Evolutionary conservation across 129 eudicot species (phyloP).

Genomic region (Chrysanthemum lavandulifolium): DNA sequence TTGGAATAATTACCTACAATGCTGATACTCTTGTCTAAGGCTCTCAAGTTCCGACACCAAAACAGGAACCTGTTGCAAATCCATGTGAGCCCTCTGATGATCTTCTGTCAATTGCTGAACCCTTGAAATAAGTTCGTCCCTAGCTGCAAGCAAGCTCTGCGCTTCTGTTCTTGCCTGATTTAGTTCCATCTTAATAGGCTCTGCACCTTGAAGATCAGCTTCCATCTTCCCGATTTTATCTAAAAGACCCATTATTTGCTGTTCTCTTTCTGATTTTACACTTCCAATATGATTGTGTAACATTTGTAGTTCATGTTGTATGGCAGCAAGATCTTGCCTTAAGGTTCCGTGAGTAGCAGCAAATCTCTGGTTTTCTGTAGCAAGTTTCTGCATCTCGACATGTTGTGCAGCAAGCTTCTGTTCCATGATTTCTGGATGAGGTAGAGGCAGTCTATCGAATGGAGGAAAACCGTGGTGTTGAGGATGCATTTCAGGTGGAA

Average conservation of each 20-base stretch:
- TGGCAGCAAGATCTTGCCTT: conserved; percentile 82
- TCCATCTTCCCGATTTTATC: conserved; percentile 75
- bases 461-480: conserved; percentile 69
- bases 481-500: conserved; percentile 53
- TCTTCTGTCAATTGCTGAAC: conserved; percentile 64
- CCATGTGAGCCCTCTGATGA: conserved; percentile 67
- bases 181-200: conserved; percentile 59
- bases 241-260: conserved; percentile 52
- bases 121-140: conserved; percentile 69
- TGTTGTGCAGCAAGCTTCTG: conserved; percentile 83
- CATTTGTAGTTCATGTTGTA: conserved; percentile 75
- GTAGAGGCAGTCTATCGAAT: conserved; percentile 56
- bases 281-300: conserved; percentile 58
- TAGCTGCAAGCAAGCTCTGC: conserved; percentile 57
- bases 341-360: conserved; percentile 84
- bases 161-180: conserved; percentile 72
- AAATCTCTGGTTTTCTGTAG: conserved; percentile 79
- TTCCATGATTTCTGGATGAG: conserved; percentile 82
- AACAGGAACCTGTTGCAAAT: conserved; percentile 68
- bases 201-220: conserved; percentile 64
- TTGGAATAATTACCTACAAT: conserved; percentile 51
- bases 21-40: conserved; percentile 88
- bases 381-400: conserved; percentile 76
- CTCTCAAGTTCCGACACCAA: conserved; percentile 69
- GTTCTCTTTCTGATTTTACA: conserved; percentile 66